Conservation (phyloP, 345 rosid genomes). For the Triadica sebifera region DNA sequence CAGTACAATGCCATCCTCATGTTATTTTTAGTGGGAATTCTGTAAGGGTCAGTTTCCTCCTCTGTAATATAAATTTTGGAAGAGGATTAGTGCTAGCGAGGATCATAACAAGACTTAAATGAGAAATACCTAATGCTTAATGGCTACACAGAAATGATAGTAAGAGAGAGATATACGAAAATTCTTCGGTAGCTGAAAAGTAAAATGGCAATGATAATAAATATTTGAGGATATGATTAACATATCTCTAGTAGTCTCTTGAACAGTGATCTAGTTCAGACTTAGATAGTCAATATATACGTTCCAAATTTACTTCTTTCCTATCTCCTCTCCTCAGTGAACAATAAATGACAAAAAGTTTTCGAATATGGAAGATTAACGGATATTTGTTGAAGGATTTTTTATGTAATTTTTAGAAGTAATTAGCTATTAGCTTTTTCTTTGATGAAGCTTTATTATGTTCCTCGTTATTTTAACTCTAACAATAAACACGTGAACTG, state of each 20-base stretch:
- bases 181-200: not conserved
- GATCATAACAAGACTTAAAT: not conserved
- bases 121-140: not conserved
- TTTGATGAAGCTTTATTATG: not conserved
- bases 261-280: not conserved
- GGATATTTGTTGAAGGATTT: no score
- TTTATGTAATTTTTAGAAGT: no score
- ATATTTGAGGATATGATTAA: not conserved
- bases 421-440: not conserved
- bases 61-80: conserved; percentile 44
- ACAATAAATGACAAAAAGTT: not conserved
- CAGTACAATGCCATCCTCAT: conserved; percentile 84
- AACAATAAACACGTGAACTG: not conserved
- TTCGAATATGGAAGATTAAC: no score
- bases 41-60: conserved; percentile 77
- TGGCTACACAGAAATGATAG: not conserved
- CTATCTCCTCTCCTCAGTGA: not conserved
- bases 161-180: not conserved
- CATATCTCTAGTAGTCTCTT: no score
- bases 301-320: not conserved
- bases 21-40: conserved; percentile 68
- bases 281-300: not conserved
- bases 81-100: not conserved
- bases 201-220: not conserved
- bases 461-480: no score